Conservation (phyloP, 2,329 filamentous ascomycete species). For the Xylaria sp. region DNA sequence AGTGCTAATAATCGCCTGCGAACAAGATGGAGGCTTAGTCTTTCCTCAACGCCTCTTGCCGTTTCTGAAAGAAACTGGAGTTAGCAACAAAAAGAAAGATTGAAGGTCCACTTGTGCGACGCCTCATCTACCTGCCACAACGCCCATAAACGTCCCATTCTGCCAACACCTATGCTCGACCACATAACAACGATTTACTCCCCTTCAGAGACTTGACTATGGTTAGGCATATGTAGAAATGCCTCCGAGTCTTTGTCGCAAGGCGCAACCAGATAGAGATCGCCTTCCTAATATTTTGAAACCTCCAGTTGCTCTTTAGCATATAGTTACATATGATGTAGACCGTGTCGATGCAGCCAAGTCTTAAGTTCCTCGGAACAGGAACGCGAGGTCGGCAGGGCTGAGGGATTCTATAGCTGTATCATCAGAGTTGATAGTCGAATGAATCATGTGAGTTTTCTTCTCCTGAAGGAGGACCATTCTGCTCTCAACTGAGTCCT, state of each 20-base stretch:
- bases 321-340: neutral
- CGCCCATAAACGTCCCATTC: neutral
- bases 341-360: neutral
- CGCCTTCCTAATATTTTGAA: neutral
- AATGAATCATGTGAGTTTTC: slow-evolving; percentile 98
- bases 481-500: slow-evolving; percentile 94
- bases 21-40: slow-evolving; percentile 6
- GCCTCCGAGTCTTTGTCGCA: neutral
- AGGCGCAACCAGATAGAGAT: neutral
- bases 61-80: neutral
- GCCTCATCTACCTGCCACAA: slow-evolving; percentile 1
- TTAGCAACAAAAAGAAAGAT: neutral
- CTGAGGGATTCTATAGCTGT: slow-evolving; percentile 91
- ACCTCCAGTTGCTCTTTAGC: neutral
- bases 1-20: slow-evolving; percentile 6
- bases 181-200: slow-evolving; percentile 1
- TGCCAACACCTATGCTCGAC: slow-evolving; percentile 25
- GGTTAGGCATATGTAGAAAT: neutral
- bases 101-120: slow-evolving; percentile 12
- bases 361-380: slow-evolving; percentile 78
- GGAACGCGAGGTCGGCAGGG: slow-evolving; percentile 92
- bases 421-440: slow-evolving; percentile 94
- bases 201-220: neutral
- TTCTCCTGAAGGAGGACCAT: slow-evolving; percentile 98
- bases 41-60: neutral